A percentile compares a stretch with the other conserved stretches of the same genome.
Evolutionary conservation across 495 filamentous ascomycete genomes (phyloP).

Genomic region (Rusavskia elegans): DNA sequence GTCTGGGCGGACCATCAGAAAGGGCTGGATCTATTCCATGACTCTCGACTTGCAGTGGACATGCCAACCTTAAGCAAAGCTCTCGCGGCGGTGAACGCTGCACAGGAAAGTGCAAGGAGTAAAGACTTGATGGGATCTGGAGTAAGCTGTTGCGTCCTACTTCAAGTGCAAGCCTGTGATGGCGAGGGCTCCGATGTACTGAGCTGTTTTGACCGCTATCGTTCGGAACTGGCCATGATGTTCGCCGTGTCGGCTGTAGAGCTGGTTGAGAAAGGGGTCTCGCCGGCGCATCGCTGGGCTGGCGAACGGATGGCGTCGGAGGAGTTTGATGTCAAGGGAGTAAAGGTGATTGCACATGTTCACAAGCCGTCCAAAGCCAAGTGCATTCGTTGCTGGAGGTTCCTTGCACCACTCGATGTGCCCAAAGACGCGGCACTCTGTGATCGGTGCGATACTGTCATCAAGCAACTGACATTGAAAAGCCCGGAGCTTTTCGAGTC

Average conservation of each 20-base stretch:
- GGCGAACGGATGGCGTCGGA: conserved; percentile 38
- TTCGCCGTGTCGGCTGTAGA: conserved; percentile 64
- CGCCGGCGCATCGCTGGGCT: conserved; percentile 14
- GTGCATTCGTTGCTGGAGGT: conserved; percentile 82
- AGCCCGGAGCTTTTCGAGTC: conserved; percentile 3
- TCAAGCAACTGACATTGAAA: conserved; percentile 23
- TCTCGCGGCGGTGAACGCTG: conserved; percentile 46
- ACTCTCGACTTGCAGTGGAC: conserved; percentile 27
- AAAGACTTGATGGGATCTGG: conserved; percentile 56
- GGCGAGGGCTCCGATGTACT: conserved; percentile 3
- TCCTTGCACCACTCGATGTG: conserved; percentile 31
- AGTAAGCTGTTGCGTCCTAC: conserved; percentile 43
- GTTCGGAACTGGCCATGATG: conserved; percentile 49
- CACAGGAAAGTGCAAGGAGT: conserved; percentile 49
- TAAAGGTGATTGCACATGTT: conserved; percentile 39
- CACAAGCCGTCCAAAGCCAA: conserved; percentile 52
- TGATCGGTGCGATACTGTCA: conserved; percentile 53
- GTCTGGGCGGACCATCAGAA: conserved; percentile 14
- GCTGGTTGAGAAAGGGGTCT: conserved; percentile 21
- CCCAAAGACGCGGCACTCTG: conserved; percentile 47
- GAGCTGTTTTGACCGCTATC: conserved; percentile 33
- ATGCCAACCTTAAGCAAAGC: conserved; percentile 41
- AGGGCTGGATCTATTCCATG: conserved; percentile 4
- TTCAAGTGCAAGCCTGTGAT: conserved; percentile 19
- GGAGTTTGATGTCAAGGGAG: conserved; percentile 34